Base-by-base conservation (phyloP, 2,329 filamentous ascomycete genomes). In the Colletotrichum lentis region DNA sequence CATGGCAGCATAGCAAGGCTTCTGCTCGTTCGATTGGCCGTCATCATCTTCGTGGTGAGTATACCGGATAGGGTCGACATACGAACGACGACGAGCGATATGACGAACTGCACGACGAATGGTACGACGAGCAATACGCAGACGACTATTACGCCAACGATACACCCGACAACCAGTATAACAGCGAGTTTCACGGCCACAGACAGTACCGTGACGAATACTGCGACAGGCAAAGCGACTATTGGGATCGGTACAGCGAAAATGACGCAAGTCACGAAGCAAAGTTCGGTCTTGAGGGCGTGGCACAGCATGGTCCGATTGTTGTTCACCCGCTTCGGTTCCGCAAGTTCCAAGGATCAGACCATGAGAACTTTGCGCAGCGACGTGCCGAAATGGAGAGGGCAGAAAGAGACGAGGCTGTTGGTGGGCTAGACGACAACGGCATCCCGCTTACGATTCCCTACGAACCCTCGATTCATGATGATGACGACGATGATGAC, bases 401-500 rank as follows among this genome's bases (percentile, higher is more conserved):
- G 52, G 71, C 60, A 31, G 63, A 72, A 6, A 70, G 71, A n/a
- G 72, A 74, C 41, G 64, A 72, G 35, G 69, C 57, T 24, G 64
- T 68, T 12, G 22, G 35, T 35, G 64, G 61, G 7, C 57, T 62
- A 41, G 54, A 71, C 58, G 73, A 76, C 43, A 71, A 74, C 56
- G 73, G 75, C 64, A 72, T 76, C 44, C 76, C 76, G 35, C 76
- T 83, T 62, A 77, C 76, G 24, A 72, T 85, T 53, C 81, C 84
- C 4, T 86, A 85, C 72, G 80, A 84, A 71, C 73, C 73, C 70
- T 81, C 79, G 43, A 56, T 52, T 11, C 41, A 49, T 37, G 27
- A 58, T 47, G 75, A 79, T 64, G 80, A 81, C 71, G 81, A 84
- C 74, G 84, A 85, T 83, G 89, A 91, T 87, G 88, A 90, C 82